These are phyloP conservation scores for Rhytidiadelphus loreus DNA, from an alignment of 225 moss, liverwort and hornwort species.

Conservation along the genomic window DNA sequence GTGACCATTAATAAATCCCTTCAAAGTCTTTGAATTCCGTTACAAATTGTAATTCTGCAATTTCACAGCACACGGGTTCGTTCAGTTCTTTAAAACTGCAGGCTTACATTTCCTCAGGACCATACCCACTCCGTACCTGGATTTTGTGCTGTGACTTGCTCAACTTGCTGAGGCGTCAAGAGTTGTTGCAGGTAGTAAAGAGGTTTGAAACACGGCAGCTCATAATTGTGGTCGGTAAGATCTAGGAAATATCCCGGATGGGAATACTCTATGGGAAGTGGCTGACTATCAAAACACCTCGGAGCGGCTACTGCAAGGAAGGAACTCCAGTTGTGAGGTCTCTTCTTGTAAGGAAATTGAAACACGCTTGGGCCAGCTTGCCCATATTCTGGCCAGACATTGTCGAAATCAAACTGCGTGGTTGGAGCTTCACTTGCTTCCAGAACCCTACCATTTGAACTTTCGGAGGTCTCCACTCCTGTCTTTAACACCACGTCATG, in stretches of 20 bases:
- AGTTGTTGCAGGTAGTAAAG: constrained; percentile 69
- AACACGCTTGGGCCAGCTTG: constrained; percentile 21
- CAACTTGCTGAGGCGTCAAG: constrained; percentile 59
- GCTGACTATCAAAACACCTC: constrained; percentile 14
- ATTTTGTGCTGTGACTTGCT: constrained; percentile 66
- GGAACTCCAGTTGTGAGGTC: constrained; percentile 38
- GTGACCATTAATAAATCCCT: constrained; percentile 34
- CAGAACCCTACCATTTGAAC: neutral
- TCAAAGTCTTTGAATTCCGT: constrained; percentile 43
- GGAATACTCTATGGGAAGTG: constrained; percentile 1
- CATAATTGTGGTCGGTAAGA: neutral
- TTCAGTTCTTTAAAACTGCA: constrained; percentile 10
- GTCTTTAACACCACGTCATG: neutral
- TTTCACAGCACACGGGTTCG: constrained; percentile 46
- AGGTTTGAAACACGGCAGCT: constrained; percentile 60
- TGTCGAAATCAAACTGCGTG: constrained; percentile 7
- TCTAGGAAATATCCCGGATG: constrained; percentile 13
- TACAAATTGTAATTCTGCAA: constrained; percentile 39
- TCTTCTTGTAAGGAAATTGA: constrained; percentile 73
- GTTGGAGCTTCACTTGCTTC: constrained; percentile 10
- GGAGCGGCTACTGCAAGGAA: constrained; percentile 25
- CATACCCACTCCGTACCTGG: constrained; percentile 47
- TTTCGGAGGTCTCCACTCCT: constrained; percentile 1
- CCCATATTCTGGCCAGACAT: constrained; percentile 2
- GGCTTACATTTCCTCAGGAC: neutral